phyloP scores from a whole-genome alignment of 495 filamentous ascomycete genomes.

The Podospora appendiculata region DNA sequence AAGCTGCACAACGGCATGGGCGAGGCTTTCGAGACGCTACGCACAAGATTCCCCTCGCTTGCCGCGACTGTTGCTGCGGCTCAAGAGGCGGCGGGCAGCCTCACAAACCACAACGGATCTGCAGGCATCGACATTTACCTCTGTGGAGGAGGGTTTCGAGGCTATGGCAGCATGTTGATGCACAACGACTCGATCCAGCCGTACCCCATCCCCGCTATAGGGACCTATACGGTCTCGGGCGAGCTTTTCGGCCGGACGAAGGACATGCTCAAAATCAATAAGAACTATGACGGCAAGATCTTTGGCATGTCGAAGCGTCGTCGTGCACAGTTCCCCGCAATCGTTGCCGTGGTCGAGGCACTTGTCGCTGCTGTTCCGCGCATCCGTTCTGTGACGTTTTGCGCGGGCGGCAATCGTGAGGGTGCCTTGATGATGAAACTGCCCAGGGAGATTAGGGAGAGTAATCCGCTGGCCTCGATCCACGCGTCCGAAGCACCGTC shows the following conservation, averaged over 20 bases:
- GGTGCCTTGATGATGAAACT: slow-evolving; percentile 68
- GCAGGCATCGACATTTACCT: slow-evolving; percentile 70
- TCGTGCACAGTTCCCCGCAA: slow-evolving; percentile 74
- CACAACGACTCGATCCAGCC: slow-evolving; percentile 55
- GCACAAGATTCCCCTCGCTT: slow-evolving; percentile 41
- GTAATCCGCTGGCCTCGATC: slow-evolving; percentile 53
- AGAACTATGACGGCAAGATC: slow-evolving; percentile 49
- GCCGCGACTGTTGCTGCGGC: slow-evolving; percentile 39
- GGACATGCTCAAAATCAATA: slow-evolving; percentile 48
- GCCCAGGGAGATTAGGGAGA: slow-evolving; percentile 45
- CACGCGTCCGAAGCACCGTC: background rate
- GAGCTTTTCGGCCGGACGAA: slow-evolving; percentile 54
- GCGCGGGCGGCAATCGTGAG: slow-evolving; percentile 78
- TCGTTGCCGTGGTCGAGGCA: slow-evolving; percentile 67
- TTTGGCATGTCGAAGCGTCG: slow-evolving; percentile 81
- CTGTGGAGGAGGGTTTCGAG: slow-evolving; percentile 84
- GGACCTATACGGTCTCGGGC: slow-evolving; percentile 62
- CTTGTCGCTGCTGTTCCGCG: slow-evolving; percentile 60
- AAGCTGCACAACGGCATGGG: slow-evolving; percentile 54
- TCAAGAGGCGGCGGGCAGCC: slow-evolving; percentile 28
- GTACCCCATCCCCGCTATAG: slow-evolving; percentile 82
- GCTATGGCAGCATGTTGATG: slow-evolving; percentile 83
- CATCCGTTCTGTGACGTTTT: slow-evolving; percentile 71
- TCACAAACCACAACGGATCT: slow-evolving; percentile 30
- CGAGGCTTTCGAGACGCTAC: slow-evolving; percentile 56